Conservation (phyloP, 78 protist species). For the Chrysochromulina tobinii region DNA sequence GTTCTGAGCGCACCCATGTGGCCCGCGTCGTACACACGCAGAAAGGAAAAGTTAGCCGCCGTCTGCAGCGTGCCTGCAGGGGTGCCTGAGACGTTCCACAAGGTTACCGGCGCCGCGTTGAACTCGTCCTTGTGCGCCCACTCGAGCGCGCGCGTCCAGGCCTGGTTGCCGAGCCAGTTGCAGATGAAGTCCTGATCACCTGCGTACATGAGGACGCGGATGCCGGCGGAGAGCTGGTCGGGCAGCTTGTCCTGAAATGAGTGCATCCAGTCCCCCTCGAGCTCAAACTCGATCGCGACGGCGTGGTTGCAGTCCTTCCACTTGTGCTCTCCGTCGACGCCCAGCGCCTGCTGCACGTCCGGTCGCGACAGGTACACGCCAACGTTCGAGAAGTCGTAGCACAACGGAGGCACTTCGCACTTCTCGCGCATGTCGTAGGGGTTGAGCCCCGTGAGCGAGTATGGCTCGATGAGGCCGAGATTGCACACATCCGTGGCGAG, state of each 20-base stretch:
- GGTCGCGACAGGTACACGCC: not conserved
- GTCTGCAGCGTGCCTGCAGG: not conserved
- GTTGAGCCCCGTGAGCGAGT: conserved; percentile 6
- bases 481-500: not conserved
- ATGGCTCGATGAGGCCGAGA: not conserved
- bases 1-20: not conserved
- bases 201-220: conserved; percentile 59
- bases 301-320: conserved; percentile 52
- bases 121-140: conserved; percentile 26
- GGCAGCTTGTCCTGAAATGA: not conserved
- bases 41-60: conserved; percentile 1
- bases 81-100: not conserved
- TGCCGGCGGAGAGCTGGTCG: conserved; percentile 20
- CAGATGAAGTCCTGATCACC: conserved; percentile 49
- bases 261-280: conserved; percentile 41
- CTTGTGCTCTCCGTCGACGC: not conserved
- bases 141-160: not conserved
- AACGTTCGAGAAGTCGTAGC: conserved; percentile 71
- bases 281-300: not conserved
- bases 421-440: conserved; percentile 50
- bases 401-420: conserved; percentile 63
- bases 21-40: conserved; percentile 24
- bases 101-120: not conserved
- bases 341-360: not conserved
- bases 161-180: conserved; percentile 42